Percentiles rank a stretch among this genome's conserved stretches.
Conservation (phyloP, 1,284 basidiomycete species). For the Mycena sp. region DNA sequence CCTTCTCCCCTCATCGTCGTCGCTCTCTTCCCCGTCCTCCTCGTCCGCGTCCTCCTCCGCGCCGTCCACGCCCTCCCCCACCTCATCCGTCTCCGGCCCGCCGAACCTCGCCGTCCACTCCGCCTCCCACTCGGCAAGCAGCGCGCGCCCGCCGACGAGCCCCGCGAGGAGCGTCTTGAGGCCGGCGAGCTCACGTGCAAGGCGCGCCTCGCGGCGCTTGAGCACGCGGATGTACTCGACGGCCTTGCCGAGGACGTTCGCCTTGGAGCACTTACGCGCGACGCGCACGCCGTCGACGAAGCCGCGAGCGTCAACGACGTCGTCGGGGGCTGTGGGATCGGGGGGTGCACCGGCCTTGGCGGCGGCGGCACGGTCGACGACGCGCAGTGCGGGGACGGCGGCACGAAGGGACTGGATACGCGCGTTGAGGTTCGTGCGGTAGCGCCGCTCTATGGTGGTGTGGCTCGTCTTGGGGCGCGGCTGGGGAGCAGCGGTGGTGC, state of each 20-base stretch:
- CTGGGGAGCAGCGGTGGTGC: conserved; percentile 37
- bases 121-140: conserved; percentile 77
- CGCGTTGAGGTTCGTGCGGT: conserved; percentile 91
- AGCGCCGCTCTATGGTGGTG: conserved; percentile 91
- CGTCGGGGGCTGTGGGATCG: conserved; percentile 46
- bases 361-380: conserved; percentile 62
- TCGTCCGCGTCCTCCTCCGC: conserved; percentile 66
- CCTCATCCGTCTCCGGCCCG: conserved; percentile 78
- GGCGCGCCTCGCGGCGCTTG: conserved; percentile 74
- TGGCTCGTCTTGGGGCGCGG: conserved; percentile 86
- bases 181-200: conserved; percentile 78
- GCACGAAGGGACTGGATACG: conserved; percentile 85
- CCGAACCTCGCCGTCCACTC: conserved; percentile 79
- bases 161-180: conserved; percentile 71
- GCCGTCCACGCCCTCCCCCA: conserved; percentile 36
- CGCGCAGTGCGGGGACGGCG: conserved; percentile 84
- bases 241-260: conserved; percentile 84
- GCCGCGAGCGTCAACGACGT: conserved; percentile 76
- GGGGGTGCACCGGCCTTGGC: conserved; percentile 56
- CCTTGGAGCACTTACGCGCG: conserved; percentile 85
- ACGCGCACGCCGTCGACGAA: conserved; percentile 86
- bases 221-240: conserved; percentile 86
- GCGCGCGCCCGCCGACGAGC: conserved; percentile 74
- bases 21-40: conserved; percentile 64
- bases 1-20: conserved; percentile 55